Evolutionary conservation across 1,284 basidiomycete species (phyloP), one percentile per base, ranked within the genome.

Genomic region (Exsudoporus floridanus): DNA sequence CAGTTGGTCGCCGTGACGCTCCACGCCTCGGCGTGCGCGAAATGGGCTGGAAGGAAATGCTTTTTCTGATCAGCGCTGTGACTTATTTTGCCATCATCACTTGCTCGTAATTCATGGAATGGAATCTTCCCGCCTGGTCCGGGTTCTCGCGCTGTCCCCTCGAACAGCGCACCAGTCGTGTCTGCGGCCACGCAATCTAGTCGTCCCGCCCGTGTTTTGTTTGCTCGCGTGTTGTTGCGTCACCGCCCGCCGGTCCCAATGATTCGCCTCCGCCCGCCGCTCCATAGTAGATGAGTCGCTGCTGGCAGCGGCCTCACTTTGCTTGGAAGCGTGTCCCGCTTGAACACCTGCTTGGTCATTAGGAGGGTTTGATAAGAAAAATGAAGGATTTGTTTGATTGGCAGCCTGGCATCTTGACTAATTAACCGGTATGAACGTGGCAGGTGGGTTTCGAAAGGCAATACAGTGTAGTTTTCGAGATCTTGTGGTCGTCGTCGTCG

Each of bases 41-140:
- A 14, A 44, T 16, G 37, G 23, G 7, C 45, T 49, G 18, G 50
- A 55, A 40, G 14, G 14, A 28, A 23, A 27, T 30, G 31, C 40
- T n/a, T 23, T 1, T 31, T 50, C 13, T 47, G 58, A 55, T 63
- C 58, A 46, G 50, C 33, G 39, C 62, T 42, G 21, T 39, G 39
- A 31, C 37, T 27, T 28, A n/a, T 46, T 19, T 46, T 16, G 8
- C 37, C 21, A 10, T 25, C 5, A 33, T 56, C n/a, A 37, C 30
- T 5, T n/a, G 18, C 30, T 25, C 30, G 40, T 21, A 9, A 12
- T 28, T 16, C 28, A 21, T 43, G 35, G 44, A 48, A 63, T 46
- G 53, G 54, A 63, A 52, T n/a, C n/a, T n/a, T n/a, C n/a, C n/a
- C n/a, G n/a, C n/a, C n/a, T n/a, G n/a, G n/a, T n/a, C n/a, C n/a